Evolutionary conservation across 352 stramenopile genomes (phyloP).

Genomic region (Phytopythium sindhum): DNA sequence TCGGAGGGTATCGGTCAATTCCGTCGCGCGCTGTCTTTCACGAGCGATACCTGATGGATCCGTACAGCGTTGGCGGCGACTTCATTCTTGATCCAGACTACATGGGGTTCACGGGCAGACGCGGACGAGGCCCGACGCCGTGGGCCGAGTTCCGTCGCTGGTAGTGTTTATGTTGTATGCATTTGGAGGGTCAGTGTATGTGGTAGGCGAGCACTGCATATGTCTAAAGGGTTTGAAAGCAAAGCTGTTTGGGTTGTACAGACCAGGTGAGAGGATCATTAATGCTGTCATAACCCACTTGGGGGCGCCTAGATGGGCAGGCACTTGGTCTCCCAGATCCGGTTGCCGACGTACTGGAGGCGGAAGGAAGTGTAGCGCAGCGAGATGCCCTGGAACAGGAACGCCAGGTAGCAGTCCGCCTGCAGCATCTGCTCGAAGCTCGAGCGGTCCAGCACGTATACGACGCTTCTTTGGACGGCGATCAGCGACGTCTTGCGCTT

Average conservation of each 20-base stretch:
- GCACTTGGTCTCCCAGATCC: constrained; percentile 85
- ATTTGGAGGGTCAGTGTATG: neutral
- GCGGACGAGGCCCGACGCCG: neutral
- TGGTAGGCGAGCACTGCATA: neutral
- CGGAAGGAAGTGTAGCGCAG: constrained; percentile 72
- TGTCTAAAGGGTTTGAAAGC: neutral
- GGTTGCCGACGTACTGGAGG: constrained; percentile 79
- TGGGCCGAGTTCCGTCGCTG: neutral
- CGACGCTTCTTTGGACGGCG: constrained; percentile 49
- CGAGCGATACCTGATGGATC: neutral
- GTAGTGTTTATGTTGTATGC: neutral
- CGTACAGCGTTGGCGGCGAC: neutral
- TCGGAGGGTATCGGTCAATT: neutral
- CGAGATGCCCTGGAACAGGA: constrained; percentile 73
- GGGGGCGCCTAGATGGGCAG: constrained; percentile 34
- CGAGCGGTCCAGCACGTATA: constrained; percentile 57
- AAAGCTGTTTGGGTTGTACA: neutral
- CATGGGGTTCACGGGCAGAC: neutral
- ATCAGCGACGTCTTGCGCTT: constrained; percentile 80
- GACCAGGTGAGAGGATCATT: neutral
- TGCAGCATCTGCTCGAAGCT: constrained; percentile 66
- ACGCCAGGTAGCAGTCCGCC: constrained; percentile 61
- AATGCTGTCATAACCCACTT: too few species aligned
- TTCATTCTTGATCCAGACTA: neutral
- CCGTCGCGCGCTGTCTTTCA: neutral